Percentiles rank a stretch among this genome's conserved stretches.
Evolutionary conservation across 345 rosid genomes (phyloP).

Genomic region (Ceriops zippeliana): DNA sequence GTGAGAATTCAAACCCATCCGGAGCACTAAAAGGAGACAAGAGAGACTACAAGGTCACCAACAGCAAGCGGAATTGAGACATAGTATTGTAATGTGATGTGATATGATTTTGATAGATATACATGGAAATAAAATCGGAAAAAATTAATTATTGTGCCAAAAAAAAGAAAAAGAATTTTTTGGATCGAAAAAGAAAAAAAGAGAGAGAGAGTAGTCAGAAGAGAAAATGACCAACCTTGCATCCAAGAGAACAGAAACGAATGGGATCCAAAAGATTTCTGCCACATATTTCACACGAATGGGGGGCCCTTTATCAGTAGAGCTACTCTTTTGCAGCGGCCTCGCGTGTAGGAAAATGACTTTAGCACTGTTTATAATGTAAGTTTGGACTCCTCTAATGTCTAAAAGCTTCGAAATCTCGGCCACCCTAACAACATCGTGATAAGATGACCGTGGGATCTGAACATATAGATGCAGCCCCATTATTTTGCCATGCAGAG

Average conservation of each 20-base stretch:
- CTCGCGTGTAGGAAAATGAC: slow-evolving; percentile 38
- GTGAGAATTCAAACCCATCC: too few species aligned
- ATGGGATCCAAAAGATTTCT: slow-evolving; percentile 32
- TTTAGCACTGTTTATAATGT: slow-evolving; percentile 40
- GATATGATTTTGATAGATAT: too few species aligned
- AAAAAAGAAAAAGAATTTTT: background rate
- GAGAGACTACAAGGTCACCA: too few species aligned
- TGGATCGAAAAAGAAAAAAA: background rate
- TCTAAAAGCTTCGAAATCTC: slow-evolving; percentile 35
- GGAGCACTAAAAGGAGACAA: too few species aligned
- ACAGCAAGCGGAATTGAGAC: too few species aligned
- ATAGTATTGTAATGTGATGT: too few species aligned
- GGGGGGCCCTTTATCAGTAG: slow-evolving; percentile 22
- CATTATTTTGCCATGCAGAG: background rate
- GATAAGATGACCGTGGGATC: slow-evolving; percentile 43
- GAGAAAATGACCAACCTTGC: slow-evolving; percentile 29
- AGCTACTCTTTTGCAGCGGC: slow-evolving; percentile 26
- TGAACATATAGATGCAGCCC: background rate
- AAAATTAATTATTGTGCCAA: too few species aligned
- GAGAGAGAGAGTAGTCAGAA: background rate
- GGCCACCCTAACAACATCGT: slow-evolving; percentile 34
- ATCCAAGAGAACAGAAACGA: slow-evolving; percentile 41
- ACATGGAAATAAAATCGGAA: too few species aligned
- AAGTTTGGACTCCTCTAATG: slow-evolving; percentile 38
- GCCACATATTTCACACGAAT: slow-evolving; percentile 32